These are phyloP conservation scores for Pyropia haitanensis DNA, from an alignment of 23 red algal genomes.

Conservation along the genomic window DNA sequence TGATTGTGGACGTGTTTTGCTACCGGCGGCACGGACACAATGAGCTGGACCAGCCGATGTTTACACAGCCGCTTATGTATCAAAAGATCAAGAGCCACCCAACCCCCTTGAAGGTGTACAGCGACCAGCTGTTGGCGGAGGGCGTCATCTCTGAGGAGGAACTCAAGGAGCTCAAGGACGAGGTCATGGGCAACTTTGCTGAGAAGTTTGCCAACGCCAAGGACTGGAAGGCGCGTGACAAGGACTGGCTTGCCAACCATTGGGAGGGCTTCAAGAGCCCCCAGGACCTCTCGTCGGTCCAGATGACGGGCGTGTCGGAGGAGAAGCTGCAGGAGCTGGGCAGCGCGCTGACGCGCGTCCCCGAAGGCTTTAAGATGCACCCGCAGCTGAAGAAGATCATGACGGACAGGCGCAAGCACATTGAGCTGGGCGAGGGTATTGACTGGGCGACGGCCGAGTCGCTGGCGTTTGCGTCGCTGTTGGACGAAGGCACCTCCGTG, in stretches of 20 bases:
- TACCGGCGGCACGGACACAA: slow-evolving; percentile 98
- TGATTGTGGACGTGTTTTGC: slow-evolving; percentile 98
- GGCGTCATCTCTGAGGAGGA: slow-evolving; percentile 66
- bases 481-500: slow-evolving; percentile 82
- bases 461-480: slow-evolving; percentile 75
- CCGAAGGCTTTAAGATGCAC: slow-evolving; percentile 79
- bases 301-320: slow-evolving; percentile 65
- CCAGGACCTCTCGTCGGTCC: slow-evolving; percentile 39
- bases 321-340: slow-evolving; percentile 62
- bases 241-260: slow-evolving; percentile 88
- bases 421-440: slow-evolving; percentile 82
- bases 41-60: slow-evolving; percentile 94
- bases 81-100: slow-evolving; percentile 78
- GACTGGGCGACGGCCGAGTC: slow-evolving; percentile 94
- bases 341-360: slow-evolving; percentile 55
- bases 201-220: slow-evolving; percentile 70
- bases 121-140: slow-evolving; percentile 66
- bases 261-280: slow-evolving; percentile 95
- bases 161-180: slow-evolving; percentile 49
- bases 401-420: slow-evolving; percentile 55
- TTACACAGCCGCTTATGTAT: slow-evolving; percentile 99
- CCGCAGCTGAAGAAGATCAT: slow-evolving; percentile 73
- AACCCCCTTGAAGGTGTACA: slow-evolving; percentile 65
- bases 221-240: slow-evolving; percentile 64
- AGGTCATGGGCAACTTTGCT: slow-evolving; percentile 33